Evolutionary conservation across 352 stramenopile species (phyloP).

Genomic region (Globisporangium ultimum): DNA sequence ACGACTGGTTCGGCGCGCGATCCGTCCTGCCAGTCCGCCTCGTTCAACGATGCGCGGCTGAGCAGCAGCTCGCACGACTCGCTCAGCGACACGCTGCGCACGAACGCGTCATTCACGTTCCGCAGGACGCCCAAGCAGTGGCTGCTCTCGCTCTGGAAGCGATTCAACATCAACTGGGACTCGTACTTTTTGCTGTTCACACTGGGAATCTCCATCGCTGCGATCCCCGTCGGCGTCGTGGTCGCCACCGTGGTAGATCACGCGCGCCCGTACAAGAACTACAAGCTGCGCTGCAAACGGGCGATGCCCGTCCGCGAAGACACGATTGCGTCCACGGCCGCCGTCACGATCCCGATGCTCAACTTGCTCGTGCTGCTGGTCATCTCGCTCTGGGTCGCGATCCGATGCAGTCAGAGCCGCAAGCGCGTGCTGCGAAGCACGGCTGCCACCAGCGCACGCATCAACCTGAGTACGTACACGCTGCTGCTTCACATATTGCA

Average conservation of each 20-base stretch:
- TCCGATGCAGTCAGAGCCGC: constrained; percentile 76
- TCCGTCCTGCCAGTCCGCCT: constrained; percentile 15
- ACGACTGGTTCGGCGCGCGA: constrained; percentile 10
- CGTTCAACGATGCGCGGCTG: constrained; percentile 17
- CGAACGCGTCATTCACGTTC: constrained; percentile 7
- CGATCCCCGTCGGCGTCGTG: constrained; percentile 37
- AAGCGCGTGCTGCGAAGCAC: constrained; percentile 61
- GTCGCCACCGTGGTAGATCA: constrained; percentile 32
- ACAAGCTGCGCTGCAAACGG: constrained; percentile 42
- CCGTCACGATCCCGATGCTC: constrained; percentile 50
- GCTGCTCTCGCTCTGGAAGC: constrained; percentile 43
- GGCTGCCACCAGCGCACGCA: constrained; percentile 50
- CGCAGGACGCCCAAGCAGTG: constrained; percentile 8
- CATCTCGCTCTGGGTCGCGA: constrained; percentile 56
- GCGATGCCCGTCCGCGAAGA: constrained; percentile 14
- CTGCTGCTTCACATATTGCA: no score
- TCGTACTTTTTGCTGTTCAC: constrained; percentile 62
- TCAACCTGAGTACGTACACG: constrained; percentile 65
- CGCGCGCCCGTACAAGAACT: constrained; percentile 23
- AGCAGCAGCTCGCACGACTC: constrained; percentile 15
- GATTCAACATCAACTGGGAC: constrained; percentile 69
- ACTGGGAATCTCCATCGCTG: constrained; percentile 45
- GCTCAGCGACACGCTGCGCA: constrained; percentile 9
- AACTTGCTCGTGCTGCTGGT: constrained; percentile 73
- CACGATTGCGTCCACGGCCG: constrained; percentile 42